Base-by-base conservation (phyloP, 2,329 filamentous ascomycete species). In the Myotisia sp. region DNA sequence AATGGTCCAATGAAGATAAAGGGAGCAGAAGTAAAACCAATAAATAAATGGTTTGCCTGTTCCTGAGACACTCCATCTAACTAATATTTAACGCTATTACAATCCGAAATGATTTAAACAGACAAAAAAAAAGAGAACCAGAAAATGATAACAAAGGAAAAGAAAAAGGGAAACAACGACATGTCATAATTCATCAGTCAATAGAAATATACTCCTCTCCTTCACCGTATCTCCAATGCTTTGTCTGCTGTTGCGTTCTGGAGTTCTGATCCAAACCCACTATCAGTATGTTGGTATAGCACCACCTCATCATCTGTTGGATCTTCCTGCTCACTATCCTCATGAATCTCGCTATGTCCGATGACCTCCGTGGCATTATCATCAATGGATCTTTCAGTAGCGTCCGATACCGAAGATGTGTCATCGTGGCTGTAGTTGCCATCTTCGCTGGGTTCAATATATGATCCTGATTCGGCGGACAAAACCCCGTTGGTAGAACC, bases 401-500 rank as follows among this genome's bases (percentile, higher is more conserved):
- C 26, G 14, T 34, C 32, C 9, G 32, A 16, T 10, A 20, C 32
- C 18, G 24, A 20, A 12, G 32, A 34, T 14, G 21, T 13, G 6
- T 33, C 30, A 12, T 16, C 19, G 9, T 28, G 12, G 30, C 43
- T n/a, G 26, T 23, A 10, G n/a, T n/a, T n/a, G n/a, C 37, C 37
- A 6, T 39, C 34, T 19, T 41, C 40, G 23, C 40, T 38, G 7
- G 45, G 44, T 23, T 47, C 49, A 13, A 44, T 39, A 44, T 40
- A 42, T 26, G 32, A 45, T 26, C 37, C 40, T 24, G 42, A 44
- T n/a, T 49, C 51, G 6, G 50, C 48, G 8, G 51, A 49, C 17
- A 53, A 40, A 4, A 49, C 44, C 2, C 29, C 49, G 29, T 52
- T 52, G n/a, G 53, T 54, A 22, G 56, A 56, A 42, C 59, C 59